Percentiles rank a stretch among this genome's conserved stretches.
phyloP scores from a whole-genome alignment of 2,329 filamentous ascomycete genomes.

The Didymella glomerata region DNA sequence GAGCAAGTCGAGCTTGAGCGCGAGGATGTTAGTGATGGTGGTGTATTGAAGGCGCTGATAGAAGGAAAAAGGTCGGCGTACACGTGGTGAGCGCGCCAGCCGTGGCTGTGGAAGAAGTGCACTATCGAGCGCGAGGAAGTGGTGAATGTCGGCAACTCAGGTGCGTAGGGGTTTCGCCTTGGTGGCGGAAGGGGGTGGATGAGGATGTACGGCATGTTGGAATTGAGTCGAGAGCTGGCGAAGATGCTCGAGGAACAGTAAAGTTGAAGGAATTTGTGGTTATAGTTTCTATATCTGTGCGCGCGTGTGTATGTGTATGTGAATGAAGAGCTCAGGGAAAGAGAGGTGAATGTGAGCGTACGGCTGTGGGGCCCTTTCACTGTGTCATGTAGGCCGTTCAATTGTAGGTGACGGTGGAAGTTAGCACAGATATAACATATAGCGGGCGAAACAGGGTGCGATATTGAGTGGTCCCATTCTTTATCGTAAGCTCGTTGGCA shows the following conservation, averaged over 20 bases:
- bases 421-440: neutral
- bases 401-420: neutral
- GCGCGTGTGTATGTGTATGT: neutral
- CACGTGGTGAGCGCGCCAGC: neutral
- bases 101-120: constrained; percentile 10
- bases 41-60: neutral
- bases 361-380: neutral
- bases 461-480: neutral
- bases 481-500: neutral
- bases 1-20: neutral
- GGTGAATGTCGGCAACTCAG: constrained; percentile 1
- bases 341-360: neutral
- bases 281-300: no score
- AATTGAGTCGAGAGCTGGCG: neutral
- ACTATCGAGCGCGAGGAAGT: constrained; percentile 1
- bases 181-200: constrained; percentile 1
- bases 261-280: neutral
- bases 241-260: neutral
- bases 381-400: neutral
- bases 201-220: constrained; percentile 8
- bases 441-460: neutral
- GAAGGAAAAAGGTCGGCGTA: neutral
- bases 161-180: neutral
- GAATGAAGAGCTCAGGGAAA: neutral
- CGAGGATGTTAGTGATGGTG: neutral